Percentiles rank a stretch among this genome's conserved stretches.
These are phyloP conservation scores for Zostera marina DNA, from an alignment of 116 monocot species.

Conservation along the genomic window DNA sequence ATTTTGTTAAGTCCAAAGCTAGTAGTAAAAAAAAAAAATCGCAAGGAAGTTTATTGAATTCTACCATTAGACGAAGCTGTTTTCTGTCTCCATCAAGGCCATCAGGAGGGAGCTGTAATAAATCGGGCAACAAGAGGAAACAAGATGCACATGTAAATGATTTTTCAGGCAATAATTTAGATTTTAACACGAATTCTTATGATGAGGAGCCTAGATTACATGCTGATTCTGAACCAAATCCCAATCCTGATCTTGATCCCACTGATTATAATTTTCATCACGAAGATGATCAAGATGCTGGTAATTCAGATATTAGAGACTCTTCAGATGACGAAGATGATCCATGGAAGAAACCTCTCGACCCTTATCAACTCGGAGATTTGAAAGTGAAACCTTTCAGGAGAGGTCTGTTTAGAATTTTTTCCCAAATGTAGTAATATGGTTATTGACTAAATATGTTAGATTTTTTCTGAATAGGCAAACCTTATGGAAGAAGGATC, in stretches of 20 bases:
- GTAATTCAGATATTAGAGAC: slow-evolving; percentile 20
- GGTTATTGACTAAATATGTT: background rate
- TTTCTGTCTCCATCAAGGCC: slow-evolving; percentile 31
- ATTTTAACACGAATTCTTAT: slow-evolving; percentile 8
- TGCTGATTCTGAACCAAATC: too few relatives aligned
- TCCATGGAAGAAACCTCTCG: slow-evolving; percentile 82
- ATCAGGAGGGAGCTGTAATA: slow-evolving; percentile 29
- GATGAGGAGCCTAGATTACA: slow-evolving; percentile 12
- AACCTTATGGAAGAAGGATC: slow-evolving; percentile 27
- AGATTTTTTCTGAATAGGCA: slow-evolving; percentile 30
- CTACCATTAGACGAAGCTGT: slow-evolving; percentile 33
- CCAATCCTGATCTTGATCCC: slow-evolving; percentile 10
- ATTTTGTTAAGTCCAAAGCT: slow-evolving; percentile 32
- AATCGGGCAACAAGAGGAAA: slow-evolving; percentile 24
- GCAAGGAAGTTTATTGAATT: slow-evolving; percentile 24
- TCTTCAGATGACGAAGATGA: slow-evolving; percentile 47
- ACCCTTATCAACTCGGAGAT: slow-evolving; percentile 88
- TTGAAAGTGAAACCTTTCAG: slow-evolving; percentile 65
- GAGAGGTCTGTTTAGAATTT: slow-evolving; percentile 27
- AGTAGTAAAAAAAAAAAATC: slow-evolving; percentile 19
- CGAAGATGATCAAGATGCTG: slow-evolving; percentile 22
- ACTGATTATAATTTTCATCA: slow-evolving; percentile 19
- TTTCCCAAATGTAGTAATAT: background rate
- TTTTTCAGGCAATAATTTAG: slow-evolving; percentile 8
- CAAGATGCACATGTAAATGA: slow-evolving; percentile 12